Evolutionary conservation across 805 yeast species (phyloP), one percentile per base, ranked within the genome.

Genomic region (Ogataea nakhonphanomensis): DNA sequence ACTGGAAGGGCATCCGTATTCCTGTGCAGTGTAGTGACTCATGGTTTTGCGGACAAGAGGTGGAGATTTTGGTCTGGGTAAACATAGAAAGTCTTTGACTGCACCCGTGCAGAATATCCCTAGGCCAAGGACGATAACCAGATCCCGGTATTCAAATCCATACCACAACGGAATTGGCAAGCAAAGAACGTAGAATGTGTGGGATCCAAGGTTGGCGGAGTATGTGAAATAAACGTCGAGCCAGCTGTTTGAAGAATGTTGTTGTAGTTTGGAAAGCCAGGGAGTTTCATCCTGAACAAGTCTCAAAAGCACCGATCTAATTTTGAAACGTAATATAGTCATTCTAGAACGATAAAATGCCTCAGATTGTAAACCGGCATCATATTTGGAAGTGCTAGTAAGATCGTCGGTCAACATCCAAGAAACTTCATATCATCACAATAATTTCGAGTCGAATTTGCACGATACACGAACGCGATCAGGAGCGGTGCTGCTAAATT

Each of bases 1-100:
- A 3, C 95, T 82, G 29, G 89, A 79, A 1, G 98, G 99, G 53
- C 90, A 88, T 3, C 99, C 99, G 61, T 91, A 91, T 60, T 91
- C 99, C 53, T 83, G 78, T 3, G 95, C 76, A 0, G 98, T 93
- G 50, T 87, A 86, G n/a, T 84, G 82, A 43, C 90, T 81, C 79
- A 91, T 74, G 8, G 98, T 89, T 51, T 91, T 80, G 53, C 99
- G 72, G 56, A 82, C 86, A 30, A 91, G 62, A 0, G 99, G 98
- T 1, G 99, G 98, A 2, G 95, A 82, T 44, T 78, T 65, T 1
- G 99, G 99, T 45, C 99, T 70, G 14, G 99, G 99, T 35, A 91
- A 68, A 56, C 98, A 91, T 53, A 89, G 70, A 50, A 71, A 81
- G 59, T 91, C 99, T 58, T 91, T 91, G 39, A 84, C 61, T 45